Conservation (phyloP, 129 eudicot genomes). For the Flaveria robusta region DNA sequence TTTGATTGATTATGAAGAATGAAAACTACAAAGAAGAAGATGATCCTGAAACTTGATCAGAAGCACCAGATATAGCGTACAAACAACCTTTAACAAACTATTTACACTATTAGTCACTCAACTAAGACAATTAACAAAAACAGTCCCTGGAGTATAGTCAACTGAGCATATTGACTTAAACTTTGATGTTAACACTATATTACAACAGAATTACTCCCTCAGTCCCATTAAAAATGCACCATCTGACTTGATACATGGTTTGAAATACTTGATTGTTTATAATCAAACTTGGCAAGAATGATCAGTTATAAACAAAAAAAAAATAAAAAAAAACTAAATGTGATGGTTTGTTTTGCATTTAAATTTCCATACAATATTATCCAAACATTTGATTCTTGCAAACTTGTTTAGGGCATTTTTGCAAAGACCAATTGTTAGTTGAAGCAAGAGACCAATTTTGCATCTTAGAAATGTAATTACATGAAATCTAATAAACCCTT, state of each 20-base stretch:
- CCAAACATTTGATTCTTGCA: neutral
- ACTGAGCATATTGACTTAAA: no score
- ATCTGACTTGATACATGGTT: neutral
- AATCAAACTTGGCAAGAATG: neutral
- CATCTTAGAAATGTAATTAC: no score
- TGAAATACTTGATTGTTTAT: neutral
- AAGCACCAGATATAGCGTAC: no score
- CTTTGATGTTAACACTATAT: no score
- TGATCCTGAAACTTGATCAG: no score
- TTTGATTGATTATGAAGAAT: no score
- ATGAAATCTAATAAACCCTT: neutral
- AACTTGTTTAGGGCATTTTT: conserved; percentile 1
- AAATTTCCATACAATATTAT: neutral
- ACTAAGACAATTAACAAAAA: no score
- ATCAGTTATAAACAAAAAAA: neutral
- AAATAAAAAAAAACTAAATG: neutral
- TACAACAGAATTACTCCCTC: neutral
- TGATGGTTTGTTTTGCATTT: conserved; percentile 7
- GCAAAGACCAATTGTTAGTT: neutral
- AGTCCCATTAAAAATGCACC: neutral
- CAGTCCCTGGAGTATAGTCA: no score
- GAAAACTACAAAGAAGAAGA: no score
- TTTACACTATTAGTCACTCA: no score
- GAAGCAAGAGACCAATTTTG: neutral
- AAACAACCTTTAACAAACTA: no score